phyloP scores from a whole-genome alignment of 257 asterid species.

The Phtheirospermum japonicum region DNA sequence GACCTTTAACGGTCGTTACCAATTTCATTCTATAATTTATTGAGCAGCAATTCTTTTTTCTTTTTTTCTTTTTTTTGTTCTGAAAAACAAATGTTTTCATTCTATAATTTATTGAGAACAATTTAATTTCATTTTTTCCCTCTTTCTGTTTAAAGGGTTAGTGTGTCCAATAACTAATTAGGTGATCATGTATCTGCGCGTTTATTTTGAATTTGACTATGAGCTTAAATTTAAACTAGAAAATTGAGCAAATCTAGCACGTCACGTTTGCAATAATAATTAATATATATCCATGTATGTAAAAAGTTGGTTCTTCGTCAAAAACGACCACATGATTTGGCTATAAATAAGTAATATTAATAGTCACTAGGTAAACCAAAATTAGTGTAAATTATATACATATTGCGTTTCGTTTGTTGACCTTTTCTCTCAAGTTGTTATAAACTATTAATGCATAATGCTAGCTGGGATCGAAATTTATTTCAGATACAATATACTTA shows the following conservation, averaged over 20 bases:
- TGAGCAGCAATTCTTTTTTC: not conserved
- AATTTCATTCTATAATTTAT: not conserved
- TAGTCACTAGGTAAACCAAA: too few relatives aligned
- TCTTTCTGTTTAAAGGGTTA: too few relatives aligned
- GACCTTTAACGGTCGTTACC: slow-evolving; percentile 2
- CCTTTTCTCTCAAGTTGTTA: not conserved
- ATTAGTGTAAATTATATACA: too few relatives aligned
- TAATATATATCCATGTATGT: not conserved
- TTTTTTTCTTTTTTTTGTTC: too few relatives aligned
- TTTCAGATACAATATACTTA: not conserved
- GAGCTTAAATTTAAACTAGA: too few relatives aligned
- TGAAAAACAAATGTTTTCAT: too few relatives aligned
- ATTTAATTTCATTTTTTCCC: too few relatives aligned
- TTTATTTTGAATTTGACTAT: too few relatives aligned
- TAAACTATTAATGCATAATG: slow-evolving; percentile 1
- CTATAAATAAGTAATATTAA: not conserved
- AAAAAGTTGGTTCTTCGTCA: not conserved
- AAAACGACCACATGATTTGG: not conserved
- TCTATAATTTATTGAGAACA: too few relatives aligned
- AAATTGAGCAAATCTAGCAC: not conserved
- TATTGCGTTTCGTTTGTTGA: too few relatives aligned
- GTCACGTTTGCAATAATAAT: not conserved
- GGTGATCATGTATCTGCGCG: not conserved
- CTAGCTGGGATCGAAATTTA: not conserved
- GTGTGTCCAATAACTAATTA: too few relatives aligned